Conservation (phyloP, 2,329 filamentous ascomycete species). For the Talaromyces sp. region DNA sequence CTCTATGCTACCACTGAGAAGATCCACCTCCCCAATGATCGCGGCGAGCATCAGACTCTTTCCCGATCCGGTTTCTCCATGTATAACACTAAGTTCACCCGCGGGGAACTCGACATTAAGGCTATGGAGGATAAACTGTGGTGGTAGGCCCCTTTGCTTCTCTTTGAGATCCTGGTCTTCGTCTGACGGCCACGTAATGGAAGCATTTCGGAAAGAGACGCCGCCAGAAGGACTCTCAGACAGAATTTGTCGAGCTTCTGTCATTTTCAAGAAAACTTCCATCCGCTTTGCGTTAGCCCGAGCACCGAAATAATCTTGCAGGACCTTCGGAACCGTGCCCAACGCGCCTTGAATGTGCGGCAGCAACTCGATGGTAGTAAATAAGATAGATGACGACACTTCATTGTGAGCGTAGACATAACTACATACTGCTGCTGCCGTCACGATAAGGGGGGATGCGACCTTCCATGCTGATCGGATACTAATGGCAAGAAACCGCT, state of each 20-base stretch:
- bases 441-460: neutral
- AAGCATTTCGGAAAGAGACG: conserved; percentile 4
- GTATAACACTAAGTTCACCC: conserved; percentile 69
- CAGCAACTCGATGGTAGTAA: conserved; percentile 8
- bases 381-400: neutral
- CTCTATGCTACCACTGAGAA: conserved; percentile 61
- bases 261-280: neutral
- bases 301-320: conserved; percentile 8
- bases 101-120: conserved; percentile 65
- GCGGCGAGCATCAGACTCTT: conserved; percentile 72
- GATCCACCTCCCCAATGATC: conserved; percentile 71
- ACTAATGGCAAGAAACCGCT: neutral
- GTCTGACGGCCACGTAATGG: conserved; percentile 40
- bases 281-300: neutral
- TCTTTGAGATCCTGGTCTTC: conserved; percentile 40
- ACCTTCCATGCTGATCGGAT: conserved; percentile 1
- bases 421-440: neutral
- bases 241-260: neutral
- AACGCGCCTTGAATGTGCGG: conserved; percentile 5
- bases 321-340: neutral
- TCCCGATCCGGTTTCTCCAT: conserved; percentile 72
- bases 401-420: neutral
- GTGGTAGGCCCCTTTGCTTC: neutral
- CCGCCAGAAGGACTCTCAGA: neutral
- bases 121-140: conserved; percentile 48